Evolutionary conservation across 306 rosid genomes (phyloP), one percentile per base, ranked within the genome.

Genomic region (Begonia peltatifolia): DNA sequence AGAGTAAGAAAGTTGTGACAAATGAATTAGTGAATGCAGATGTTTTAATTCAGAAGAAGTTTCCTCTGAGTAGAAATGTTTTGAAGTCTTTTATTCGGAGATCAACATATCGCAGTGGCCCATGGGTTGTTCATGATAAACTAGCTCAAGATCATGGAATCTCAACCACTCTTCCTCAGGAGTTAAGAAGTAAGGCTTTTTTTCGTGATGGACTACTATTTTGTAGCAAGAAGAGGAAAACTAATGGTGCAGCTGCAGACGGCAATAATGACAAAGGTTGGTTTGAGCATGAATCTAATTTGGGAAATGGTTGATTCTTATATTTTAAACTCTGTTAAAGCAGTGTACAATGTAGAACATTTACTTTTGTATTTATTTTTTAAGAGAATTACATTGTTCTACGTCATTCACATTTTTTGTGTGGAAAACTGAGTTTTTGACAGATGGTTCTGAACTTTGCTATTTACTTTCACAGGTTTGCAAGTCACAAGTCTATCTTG

Each of bases 21-120:
- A 77, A 60, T 46, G 66, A 79, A 11, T 60, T 74, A 18, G 54
- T 85, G 10, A 55, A 35, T 10, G 63, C 64, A 10, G 81, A 76
- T 65, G 82, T 74, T 62, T 62, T 90, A 70, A 69, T 78, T 62
- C 82, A 71, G 67, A 90, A 80, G 83, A 90, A 90, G 72, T 79
- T 59, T 0, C 87, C 77, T 38, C 76, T 90, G 70, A 90, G 94
- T 73, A 78, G 94, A 66, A 76, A 66, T 58, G 57, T 79, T 52
- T 70, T 80, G 38, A 90, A 83, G 72, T 83, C 95, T 53, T 90
- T 90, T 61, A 80, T 90, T 68, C 92, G 97, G 71, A 92, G 86
- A 66, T 90, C 94, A 53, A 90, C 97, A 2, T 83, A 76, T 59
- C 83, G 92, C 58, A 83, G 79, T 73, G 84, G 75, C 59, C 97